phyloP scores from a whole-genome alignment of 2,329 filamentous ascomycete species.

The Ascochyta koolunga region DNA sequence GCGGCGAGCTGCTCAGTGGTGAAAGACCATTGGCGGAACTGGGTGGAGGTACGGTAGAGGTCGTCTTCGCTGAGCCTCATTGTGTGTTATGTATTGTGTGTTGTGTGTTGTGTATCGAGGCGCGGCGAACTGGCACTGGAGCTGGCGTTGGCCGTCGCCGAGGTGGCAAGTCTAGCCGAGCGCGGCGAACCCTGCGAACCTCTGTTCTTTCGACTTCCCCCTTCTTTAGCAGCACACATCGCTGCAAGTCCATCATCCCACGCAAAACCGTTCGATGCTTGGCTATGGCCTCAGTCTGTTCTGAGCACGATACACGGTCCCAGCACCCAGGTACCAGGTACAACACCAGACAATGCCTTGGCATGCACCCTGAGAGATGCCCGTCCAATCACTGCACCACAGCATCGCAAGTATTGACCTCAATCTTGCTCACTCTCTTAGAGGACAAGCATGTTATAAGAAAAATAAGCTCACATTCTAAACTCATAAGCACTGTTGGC shows the following conservation, averaged over 20 bases:
- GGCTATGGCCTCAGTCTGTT: conserved; percentile 4
- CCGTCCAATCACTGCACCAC: conserved; percentile 6
- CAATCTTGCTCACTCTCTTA: conserved; percentile 25
- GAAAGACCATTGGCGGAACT: conserved; percentile 93
- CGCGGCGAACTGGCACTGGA: conserved; percentile 9
- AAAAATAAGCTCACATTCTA: neutral
- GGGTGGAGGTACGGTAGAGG: conserved; percentile 85
- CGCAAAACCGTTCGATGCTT: conserved; percentile 2
- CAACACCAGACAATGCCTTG: neutral
- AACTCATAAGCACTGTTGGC: neutral
- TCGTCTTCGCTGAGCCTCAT: conserved; percentile 80
- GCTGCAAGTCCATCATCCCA: neutral
- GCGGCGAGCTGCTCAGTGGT: conserved; percentile 73
- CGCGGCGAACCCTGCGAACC: neutral
- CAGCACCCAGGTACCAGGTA: conserved; percentile 6
- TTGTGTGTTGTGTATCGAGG: no score
- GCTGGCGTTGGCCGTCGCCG: conserved; percentile 9
- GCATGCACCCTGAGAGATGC: conserved; percentile 5
- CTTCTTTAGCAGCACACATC: neutral
- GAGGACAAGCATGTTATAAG: neutral
- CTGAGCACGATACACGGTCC: neutral
- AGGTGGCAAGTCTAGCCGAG: conserved; percentile 29
- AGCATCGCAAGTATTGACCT: conserved; percentile 18
- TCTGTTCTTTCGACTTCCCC: neutral
- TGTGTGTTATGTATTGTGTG: conserved; percentile 24